Evolutionary conservation across 768 basidiomycete species (phyloP).

Genomic region (Clitopilus passeckerianus): DNA sequence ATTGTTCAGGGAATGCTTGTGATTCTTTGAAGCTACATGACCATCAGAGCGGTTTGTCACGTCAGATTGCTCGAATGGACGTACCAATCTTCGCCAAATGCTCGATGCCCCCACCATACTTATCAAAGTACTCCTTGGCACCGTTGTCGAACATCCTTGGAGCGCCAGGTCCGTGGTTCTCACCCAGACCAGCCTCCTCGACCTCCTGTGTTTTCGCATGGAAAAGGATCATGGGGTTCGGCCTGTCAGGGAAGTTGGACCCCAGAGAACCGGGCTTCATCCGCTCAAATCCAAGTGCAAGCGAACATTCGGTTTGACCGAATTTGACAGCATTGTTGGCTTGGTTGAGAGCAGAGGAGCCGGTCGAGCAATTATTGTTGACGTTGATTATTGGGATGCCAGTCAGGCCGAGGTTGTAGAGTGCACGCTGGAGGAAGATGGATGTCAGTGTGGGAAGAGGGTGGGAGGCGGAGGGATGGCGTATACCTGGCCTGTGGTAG

Average conservation of each 20-base stretch:
- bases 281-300: conserved; percentile 85
- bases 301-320: conserved; percentile 65
- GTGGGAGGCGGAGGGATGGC: conserved; percentile 5
- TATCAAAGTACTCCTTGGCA: conserved; percentile 72
- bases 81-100: conserved; percentile 76
- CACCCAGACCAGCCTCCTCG: conserved; percentile 44
- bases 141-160: conserved; percentile 76
- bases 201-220: conserved; percentile 37
- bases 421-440: conserved; percentile 45
- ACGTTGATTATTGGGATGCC: conserved; percentile 83
- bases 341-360: conserved; percentile 71
- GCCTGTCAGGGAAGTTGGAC: conserved; percentile 55
- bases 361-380: conserved; percentile 86
- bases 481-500: conserved; percentile 65
- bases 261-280: conserved; percentile 75
- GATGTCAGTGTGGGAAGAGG: not conserved
- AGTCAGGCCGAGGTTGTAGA: conserved; percentile 82
- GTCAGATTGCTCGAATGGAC: conserved; percentile 7
- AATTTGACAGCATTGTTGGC: conserved; percentile 68
- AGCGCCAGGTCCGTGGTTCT: conserved; percentile 65
- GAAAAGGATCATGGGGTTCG: conserved; percentile 44
- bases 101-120: conserved; percentile 61
- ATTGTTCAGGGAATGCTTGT: conserved; percentile 76
- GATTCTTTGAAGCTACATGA: conserved; percentile 71
- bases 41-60: not conserved